Conservation (phyloP, 371 early-diverging fungal genomes). For the Apophysomyces sp. region DNA sequence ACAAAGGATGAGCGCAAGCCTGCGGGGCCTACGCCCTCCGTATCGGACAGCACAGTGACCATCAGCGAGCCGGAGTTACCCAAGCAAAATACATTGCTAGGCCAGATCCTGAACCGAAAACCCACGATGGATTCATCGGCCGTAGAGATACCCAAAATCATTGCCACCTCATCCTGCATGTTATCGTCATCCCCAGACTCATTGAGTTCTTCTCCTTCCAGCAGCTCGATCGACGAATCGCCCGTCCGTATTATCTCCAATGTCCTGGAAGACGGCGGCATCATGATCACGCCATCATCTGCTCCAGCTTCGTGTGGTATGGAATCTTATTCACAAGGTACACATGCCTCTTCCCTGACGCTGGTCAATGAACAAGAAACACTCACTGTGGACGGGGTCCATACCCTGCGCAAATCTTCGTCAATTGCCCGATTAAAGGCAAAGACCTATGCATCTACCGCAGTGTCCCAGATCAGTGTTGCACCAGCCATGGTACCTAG, state of each 20-base stretch:
- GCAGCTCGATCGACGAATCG: not conserved
- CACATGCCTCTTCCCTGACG: not conserved
- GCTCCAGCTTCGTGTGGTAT: not conserved
- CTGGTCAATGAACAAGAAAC: not conserved
- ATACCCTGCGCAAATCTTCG: slow-evolving; percentile 13
- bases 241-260: not conserved
- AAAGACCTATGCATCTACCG: slow-evolving; percentile 20
- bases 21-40: not conserved
- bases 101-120: not conserved
- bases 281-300: not conserved
- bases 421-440: slow-evolving; percentile 13
- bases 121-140: not conserved
- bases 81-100: not conserved
- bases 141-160: not conserved
- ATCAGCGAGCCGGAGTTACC: not conserved
- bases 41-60: not conserved
- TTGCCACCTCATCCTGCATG: not conserved
- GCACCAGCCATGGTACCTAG: slow-evolving; percentile 13
- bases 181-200: not conserved
- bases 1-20: slow-evolving; percentile 1
- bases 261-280: not conserved
- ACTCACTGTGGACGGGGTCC: not conserved
- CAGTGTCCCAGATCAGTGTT: slow-evolving; percentile 22
- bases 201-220: not conserved
- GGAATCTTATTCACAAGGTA: not conserved